Evolutionary conservation across 139 green algal genomes (phyloP), one percentile per base, ranked within the genome.

Genomic region (Volvox reticuliferus): DNA sequence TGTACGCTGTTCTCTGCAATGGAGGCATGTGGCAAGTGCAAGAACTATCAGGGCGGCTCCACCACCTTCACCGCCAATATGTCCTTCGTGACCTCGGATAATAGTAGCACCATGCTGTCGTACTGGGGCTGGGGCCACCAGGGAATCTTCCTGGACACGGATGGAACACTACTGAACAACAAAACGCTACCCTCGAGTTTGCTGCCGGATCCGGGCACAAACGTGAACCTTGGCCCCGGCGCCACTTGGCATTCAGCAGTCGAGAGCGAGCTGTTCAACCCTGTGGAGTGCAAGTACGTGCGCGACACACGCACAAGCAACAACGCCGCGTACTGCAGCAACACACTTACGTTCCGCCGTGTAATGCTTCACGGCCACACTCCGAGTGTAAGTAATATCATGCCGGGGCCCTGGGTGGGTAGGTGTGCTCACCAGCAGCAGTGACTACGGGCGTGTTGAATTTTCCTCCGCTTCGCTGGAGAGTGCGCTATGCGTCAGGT

Each of bases 11-110:
- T 89, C 85, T 71, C 77, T 17, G 91, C 91, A 33, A 89, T 96
- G 19, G 94, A 96, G 92, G 0, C 30, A n/a, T 93, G 91, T 77
- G 87, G 84, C 77, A 92, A 87, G 76, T 91, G 87, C 87, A 94
- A 94, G 86, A 92, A 65, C 0, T 92, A 84, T 76, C 93, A 96
- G 91, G 94, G 94, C 24, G 94, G 92, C n/a, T 79, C 91, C 13
- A 92, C 87, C n/a, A 91, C 92, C 33, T 93, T 92, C 75, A 92
- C 93, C 32, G 24, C 37, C 1, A 79, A 82, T 71, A 44, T 94
- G 1, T 85, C 78, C 62, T 93, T 93, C 32, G 14, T 92, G 2
- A 82, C 89, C 21, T 19, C 76, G n/a, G 76, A 85, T 50, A 55
- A 55, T 62, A 86, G 21, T n/a, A n/a, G 26, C 1, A 33, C 88